phyloP scores from a whole-genome alignment of 192 early-diverging fungal genomes.

The Radiomyces spectabilis region DNA sequence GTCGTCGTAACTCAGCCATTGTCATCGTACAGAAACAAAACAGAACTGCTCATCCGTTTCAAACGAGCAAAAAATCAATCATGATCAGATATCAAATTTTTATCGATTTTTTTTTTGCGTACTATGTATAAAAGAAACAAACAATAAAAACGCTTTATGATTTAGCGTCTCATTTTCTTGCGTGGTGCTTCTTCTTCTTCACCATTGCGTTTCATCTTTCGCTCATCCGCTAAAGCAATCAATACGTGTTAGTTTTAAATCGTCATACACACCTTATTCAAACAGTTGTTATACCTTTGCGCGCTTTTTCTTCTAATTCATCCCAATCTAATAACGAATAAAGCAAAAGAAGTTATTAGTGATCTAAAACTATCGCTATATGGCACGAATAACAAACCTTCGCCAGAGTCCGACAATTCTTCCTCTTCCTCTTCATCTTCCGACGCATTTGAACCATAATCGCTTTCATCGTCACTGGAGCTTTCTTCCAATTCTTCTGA shows the following conservation, averaged over 20 bases:
- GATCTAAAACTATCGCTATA: not conserved
- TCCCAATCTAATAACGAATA: constrained; percentile 59
- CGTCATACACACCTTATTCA: constrained; percentile 4
- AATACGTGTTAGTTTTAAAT: not conserved
- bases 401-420: constrained; percentile 48
- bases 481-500: constrained; percentile 48
- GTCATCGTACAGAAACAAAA: too few relatives aligned
- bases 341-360: not conserved
- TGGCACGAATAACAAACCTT: constrained; percentile 12
- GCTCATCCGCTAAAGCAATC: constrained; percentile 8
- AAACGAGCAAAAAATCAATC: too few relatives aligned
- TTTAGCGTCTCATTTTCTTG: not conserved
- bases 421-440: constrained; percentile 48
- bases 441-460: constrained; percentile 49
- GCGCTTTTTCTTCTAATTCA: constrained; percentile 71
- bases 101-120: constrained; percentile 1
- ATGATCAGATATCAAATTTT: too few relatives aligned
- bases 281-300: constrained; percentile 35
- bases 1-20: too few relatives aligned
- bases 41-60: too few relatives aligned
- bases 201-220: constrained; percentile 11
- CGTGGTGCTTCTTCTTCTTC: not conserved
- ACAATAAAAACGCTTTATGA: too few relatives aligned
- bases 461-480: constrained; percentile 50
- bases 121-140: not conserved